phyloP scores from a whole-genome alignment of 306 rosid genomes.

The Argentina anserina region DNA sequence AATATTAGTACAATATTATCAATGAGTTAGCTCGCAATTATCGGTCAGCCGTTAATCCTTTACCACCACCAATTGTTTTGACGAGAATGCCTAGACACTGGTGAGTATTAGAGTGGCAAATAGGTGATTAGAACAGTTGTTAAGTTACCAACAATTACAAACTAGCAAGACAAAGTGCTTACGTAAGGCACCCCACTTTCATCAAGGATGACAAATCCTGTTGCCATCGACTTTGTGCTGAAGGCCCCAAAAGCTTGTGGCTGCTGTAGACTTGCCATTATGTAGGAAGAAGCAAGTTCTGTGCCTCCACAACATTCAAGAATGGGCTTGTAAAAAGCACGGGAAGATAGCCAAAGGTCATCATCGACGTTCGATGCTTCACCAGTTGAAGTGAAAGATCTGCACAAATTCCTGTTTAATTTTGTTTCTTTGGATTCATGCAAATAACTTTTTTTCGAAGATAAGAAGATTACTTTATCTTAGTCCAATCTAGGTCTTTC shows the following conservation, averaged over 20 bases:
- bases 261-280: slow-evolving; percentile 58
- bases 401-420: slow-evolving; percentile 34
- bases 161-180: slow-evolving; percentile 11
- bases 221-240: slow-evolving; percentile 66
- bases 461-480: slow-evolving; percentile 53
- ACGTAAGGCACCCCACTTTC: slow-evolving; percentile 72
- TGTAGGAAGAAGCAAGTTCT: slow-evolving; percentile 68
- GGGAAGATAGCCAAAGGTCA: slow-evolving; percentile 90
- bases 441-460: background rate
- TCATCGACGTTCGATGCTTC: slow-evolving; percentile 80
- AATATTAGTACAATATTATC: background rate
- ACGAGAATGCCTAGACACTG: background rate
- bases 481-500: slow-evolving; percentile 87
- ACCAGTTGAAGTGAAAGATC: slow-evolving; percentile 61
- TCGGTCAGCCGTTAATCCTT: background rate
- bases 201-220: slow-evolving; percentile 64
- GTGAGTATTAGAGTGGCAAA: background rate
- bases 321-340: slow-evolving; percentile 60
- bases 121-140: background rate
- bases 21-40: background rate
- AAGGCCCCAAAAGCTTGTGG: slow-evolving; percentile 86
- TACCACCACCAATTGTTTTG: background rate
- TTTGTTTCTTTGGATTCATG: slow-evolving; percentile 7
- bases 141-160: background rate
- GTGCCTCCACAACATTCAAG: slow-evolving; percentile 80